Conservation (phyloP, 169 alveolate species). For the Pseudocohnilembus persalinus region DNA sequence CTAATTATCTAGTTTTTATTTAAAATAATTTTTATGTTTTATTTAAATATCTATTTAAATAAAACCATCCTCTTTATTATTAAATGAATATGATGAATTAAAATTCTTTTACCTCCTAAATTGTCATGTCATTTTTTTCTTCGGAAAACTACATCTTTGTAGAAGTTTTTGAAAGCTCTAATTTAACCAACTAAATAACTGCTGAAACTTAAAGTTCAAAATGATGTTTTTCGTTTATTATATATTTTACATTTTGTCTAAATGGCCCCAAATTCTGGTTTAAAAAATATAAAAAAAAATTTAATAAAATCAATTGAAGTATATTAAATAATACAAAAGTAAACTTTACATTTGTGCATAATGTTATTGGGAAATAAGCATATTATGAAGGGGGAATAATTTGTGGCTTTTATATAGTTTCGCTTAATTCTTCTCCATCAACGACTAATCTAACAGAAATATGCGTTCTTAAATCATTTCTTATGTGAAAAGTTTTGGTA, state of each 20-base stretch:
- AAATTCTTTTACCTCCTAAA: slow-evolving; percentile 38
- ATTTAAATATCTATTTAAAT: too few species aligned
- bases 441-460: slow-evolving; percentile 75
- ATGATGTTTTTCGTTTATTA: slow-evolving; percentile 78
- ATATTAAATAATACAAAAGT: too few species aligned
- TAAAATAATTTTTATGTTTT: too few species aligned
- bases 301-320: too few species aligned
- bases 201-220: slow-evolving; percentile 79
- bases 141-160: slow-evolving; percentile 77
- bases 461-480: slow-evolving; percentile 66
- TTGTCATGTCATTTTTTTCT: slow-evolving; percentile 82
- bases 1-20: slow-evolving; percentile 23
- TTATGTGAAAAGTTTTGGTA: slow-evolving; percentile 72
- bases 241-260: slow-evolving; percentile 68
- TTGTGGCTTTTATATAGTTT: slow-evolving; percentile 65
- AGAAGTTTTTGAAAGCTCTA: slow-evolving; percentile 64
- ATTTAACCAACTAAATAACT: slow-evolving; percentile 64
- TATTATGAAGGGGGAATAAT: slow-evolving; percentile 82
- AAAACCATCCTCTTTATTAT: too few species aligned
- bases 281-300: too few species aligned
- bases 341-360: too few species aligned
- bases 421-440: slow-evolving; percentile 61
- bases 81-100: too few species aligned
- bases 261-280: slow-evolving; percentile 65
- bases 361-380: slow-evolving; percentile 78